phyloP scores from a whole-genome alignment of 2,329 filamentous ascomycete genomes.

The Ceratocystis smalleyi region DNA sequence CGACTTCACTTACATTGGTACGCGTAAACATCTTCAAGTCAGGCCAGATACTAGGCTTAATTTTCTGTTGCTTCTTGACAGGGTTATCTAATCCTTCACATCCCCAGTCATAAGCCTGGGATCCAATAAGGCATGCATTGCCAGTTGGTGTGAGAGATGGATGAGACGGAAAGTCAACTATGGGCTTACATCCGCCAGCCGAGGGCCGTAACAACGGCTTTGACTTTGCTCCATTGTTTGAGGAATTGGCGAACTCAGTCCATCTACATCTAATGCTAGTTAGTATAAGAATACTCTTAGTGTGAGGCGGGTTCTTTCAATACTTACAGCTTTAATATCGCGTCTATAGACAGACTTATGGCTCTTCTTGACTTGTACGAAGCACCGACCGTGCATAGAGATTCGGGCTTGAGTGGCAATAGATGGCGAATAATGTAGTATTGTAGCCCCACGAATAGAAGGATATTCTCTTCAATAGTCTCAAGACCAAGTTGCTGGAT shows the following conservation, averaged over 20 bases:
- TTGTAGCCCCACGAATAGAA: not conserved
- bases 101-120: not conserved
- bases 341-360: too few species aligned
- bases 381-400: too few species aligned
- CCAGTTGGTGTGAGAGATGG: not conserved
- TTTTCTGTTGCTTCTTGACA: not conserved
- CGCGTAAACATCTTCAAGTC: not conserved
- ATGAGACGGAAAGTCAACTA: not conserved
- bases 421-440: too few species aligned
- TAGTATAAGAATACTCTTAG: not conserved
- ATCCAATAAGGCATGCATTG: not conserved
- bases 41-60: not conserved
- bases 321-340: not conserved
- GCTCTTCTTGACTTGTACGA: not conserved
- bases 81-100: not conserved
- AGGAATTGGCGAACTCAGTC: not conserved
- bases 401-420: too few species aligned
- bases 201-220: not conserved
- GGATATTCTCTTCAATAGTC: not conserved
- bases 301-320: not conserved
- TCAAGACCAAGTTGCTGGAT: not conserved
- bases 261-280: not conserved
- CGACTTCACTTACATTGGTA: not conserved
- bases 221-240: not conserved
- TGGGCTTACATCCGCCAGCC: not conserved